Evolutionary conservation across 2,329 filamentous ascomycete genomes (phyloP), one percentile per base, ranked within the genome.

Genomic region (Aspergillus aculeatinus): DNA sequence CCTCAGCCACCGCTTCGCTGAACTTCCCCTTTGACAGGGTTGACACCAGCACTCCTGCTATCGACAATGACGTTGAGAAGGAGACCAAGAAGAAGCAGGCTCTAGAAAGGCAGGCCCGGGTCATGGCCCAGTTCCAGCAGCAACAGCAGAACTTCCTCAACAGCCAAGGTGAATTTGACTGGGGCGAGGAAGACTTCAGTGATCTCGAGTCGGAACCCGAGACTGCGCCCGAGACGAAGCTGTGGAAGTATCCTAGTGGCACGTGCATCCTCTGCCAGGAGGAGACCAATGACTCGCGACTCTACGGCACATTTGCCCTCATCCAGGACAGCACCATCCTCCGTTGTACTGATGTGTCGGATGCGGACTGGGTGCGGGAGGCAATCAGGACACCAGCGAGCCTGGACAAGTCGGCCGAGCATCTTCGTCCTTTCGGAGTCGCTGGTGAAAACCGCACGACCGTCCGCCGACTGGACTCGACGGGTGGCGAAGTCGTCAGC

Each of bases 61-160:
- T 81, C 58, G 83, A 82, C 57, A 82, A 85, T 62, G 80, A 81
- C 35, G 78, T 80, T 59, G 81, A 83, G 70, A 85, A 86, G 16
- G 90, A 94, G 74, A 81, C 87, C 62, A 96, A 94, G 80, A 99
- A 97, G 82, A 90, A 90, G 76, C 91, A 94, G 55, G 95, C 95
- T 0, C 79, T 93, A 47, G 94, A 92, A 68, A 87, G 95, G 23
- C 93, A 98, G 76, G 93, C 93, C 2, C 90, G 87, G 70, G 92
- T 99, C 33, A 97, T 99, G 93, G 95, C 93, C 1, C 92, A 97
- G 72, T 97, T 99, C 77, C 95, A 98, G 74, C 90, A 96, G 72
- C 94, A 99, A 72, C 96, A 98, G 73, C 94, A 96, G 77, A 95
- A 87, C 69, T 99, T 99, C 77, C 80, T 99, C 78, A 89, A 91